A percentile compares a stretch with the other conserved stretches of the same genome.
Conservation (phyloP, 768 basidiomycete genomes). For the Mycena maculata region DNA sequence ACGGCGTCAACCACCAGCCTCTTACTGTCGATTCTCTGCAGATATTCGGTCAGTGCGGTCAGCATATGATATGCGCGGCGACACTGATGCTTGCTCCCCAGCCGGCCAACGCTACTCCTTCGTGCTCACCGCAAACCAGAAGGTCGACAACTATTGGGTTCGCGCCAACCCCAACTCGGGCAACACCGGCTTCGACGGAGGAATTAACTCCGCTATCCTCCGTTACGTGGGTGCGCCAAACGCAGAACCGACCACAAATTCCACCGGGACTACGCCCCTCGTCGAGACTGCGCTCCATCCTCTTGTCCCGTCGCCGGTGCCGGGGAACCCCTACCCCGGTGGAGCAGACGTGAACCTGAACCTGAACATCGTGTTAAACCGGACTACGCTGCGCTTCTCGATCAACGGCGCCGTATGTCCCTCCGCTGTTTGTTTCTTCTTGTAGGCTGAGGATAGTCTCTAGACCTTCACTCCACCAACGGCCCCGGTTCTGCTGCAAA, state of each 20-base stretch:
- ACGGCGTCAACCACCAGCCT: slow-evolving; percentile 51
- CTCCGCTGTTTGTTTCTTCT: slow-evolving; percentile 44
- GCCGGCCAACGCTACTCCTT: slow-evolving; percentile 59
- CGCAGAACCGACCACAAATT: slow-evolving; percentile 35
- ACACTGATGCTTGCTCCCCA: slow-evolving; percentile 30
- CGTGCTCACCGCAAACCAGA: slow-evolving; percentile 51
- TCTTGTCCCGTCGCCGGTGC: slow-evolving; percentile 41
- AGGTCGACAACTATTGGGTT: slow-evolving; percentile 57
- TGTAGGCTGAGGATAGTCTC: too few species aligned
- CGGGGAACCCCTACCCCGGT: slow-evolving; percentile 46
- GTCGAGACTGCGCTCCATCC: slow-evolving; percentile 38
- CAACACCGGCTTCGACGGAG: slow-evolving; percentile 45
- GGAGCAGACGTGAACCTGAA: slow-evolving; percentile 46
- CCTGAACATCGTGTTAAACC: slow-evolving; percentile 46
- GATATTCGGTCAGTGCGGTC: slow-evolving; percentile 38
- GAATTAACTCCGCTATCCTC: slow-evolving; percentile 56
- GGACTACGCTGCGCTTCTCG: slow-evolving; percentile 33
- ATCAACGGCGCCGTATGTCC: slow-evolving; percentile 46
- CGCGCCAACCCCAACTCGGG: slow-evolving; percentile 33
- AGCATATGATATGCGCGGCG: slow-evolving; percentile 30
- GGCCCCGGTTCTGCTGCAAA: not conserved
- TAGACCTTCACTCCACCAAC: not conserved
- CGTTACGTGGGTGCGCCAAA: slow-evolving; percentile 48
- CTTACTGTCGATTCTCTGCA: slow-evolving; percentile 51
- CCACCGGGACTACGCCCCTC: not conserved